phyloP scores from a whole-genome alignment of 78 protist genomes.

The Cavenderia fasciculata region DNA sequence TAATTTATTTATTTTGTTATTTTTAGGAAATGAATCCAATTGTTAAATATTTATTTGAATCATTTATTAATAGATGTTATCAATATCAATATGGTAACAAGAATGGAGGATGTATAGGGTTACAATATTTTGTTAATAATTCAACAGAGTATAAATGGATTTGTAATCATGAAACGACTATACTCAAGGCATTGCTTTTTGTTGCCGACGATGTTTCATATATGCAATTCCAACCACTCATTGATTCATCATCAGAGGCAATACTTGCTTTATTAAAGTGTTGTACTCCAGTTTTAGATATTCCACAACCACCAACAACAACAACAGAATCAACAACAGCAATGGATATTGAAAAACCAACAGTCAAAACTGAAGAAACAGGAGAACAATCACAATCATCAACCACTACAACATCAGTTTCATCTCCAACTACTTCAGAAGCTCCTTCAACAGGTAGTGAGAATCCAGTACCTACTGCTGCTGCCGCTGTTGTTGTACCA shows the following conservation, averaged over 20 bases:
- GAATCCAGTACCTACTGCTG: not conserved
- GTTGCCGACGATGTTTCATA: conserved; percentile 73
- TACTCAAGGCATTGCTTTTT: conserved; percentile 80
- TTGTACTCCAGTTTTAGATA: conserved; percentile 44
- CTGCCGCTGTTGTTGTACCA: not conserved
- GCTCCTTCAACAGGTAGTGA: too few species aligned
- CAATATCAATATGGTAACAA: not conserved
- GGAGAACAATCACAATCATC: not conserved
- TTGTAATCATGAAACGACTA: not conserved
- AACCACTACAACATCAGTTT: not conserved
- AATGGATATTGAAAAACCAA: not conserved
- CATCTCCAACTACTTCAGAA: conserved; percentile 23
- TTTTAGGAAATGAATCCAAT: too few species aligned
- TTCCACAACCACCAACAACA: not conserved
- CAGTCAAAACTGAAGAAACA: not conserved
- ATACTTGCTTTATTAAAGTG: conserved; percentile 18
- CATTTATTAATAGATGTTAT: conserved; percentile 25
- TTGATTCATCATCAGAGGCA: conserved; percentile 55
- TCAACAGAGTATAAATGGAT: conserved; percentile 48
- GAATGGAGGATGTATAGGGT: conserved; percentile 53
- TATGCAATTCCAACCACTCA: conserved; percentile 42
- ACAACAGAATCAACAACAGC: not conserved
- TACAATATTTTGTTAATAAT: conserved; percentile 29
- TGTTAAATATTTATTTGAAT: conserved; percentile 6
- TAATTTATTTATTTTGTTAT: too few species aligned